These are phyloP conservation scores for Rhododendron kiyosumense DNA, from an alignment of 148 eudicot genomes.

Conservation along the genomic window DNA sequence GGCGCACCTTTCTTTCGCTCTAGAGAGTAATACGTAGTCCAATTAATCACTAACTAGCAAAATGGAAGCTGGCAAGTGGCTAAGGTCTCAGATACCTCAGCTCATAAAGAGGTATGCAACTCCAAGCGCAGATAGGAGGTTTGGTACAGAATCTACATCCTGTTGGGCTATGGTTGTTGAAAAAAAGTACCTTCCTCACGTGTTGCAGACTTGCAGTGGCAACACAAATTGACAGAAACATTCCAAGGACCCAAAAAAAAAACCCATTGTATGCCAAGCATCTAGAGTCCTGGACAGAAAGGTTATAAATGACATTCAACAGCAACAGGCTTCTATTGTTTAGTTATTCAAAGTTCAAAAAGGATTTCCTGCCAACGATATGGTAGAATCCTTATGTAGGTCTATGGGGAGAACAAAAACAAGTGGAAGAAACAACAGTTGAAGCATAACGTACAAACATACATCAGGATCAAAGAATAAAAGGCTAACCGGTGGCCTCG, in stretches of 20 bases:
- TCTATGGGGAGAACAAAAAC: background rate
- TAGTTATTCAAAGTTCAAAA: background rate
- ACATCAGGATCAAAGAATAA: background rate
- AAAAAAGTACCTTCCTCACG: background rate
- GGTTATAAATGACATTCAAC: background rate
- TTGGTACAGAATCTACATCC: too few species aligned
- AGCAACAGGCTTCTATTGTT: background rate
- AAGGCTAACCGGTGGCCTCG: background rate
- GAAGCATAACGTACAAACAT: background rate
- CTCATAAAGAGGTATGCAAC: background rate
- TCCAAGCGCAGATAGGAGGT: background rate
- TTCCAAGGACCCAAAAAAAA: background rate
- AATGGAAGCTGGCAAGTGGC: background rate
- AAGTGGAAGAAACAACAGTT: background rate
- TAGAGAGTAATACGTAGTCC: background rate
- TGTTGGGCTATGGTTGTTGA: background rate
- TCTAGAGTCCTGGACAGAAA: too few species aligned
- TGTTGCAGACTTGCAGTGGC: background rate
- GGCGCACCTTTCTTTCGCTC: background rate
- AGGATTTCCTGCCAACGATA: background rate
- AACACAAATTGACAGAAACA: background rate
- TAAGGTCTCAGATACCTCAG: background rate
- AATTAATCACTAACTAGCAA: background rate
- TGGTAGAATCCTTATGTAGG: background rate
- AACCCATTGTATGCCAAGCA: too few species aligned